Conservation (phyloP, 352 stramenopile species). For the Globisporangium nodosum region DNA sequence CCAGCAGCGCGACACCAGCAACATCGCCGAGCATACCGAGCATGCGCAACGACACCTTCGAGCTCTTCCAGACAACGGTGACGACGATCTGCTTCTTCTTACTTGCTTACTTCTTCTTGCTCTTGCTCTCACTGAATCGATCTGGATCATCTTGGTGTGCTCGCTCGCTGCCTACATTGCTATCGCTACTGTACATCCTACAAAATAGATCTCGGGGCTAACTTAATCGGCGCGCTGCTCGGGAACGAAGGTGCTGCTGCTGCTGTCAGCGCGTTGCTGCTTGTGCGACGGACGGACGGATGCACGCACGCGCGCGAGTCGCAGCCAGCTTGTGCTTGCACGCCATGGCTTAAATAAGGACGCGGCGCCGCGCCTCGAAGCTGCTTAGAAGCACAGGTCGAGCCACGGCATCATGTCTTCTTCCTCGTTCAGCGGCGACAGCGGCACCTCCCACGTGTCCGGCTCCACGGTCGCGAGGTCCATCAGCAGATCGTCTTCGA, state of each 20-base stretch:
- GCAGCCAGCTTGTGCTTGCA: background rate
- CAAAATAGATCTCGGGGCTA: slow-evolving; percentile 6
- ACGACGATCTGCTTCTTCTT: background rate
- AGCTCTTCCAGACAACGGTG: no score
- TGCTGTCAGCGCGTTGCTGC: background rate
- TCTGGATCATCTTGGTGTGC: background rate
- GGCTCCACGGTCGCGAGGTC: slow-evolving; percentile 71
- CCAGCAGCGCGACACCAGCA: no score
- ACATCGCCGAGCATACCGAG: no score
- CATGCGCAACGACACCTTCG: no score
- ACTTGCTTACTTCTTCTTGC: slow-evolving; percentile 7
- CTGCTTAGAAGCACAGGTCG: slow-evolving; percentile 72
- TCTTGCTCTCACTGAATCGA: slow-evolving; percentile 1
- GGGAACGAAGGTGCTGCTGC: background rate
- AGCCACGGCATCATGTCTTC: slow-evolving; percentile 84
- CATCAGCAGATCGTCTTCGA: slow-evolving; percentile 67
- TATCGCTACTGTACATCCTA: slow-evolving; percentile 17
- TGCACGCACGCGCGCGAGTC: background rate
- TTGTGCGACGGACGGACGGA: background rate
- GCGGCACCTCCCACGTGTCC: slow-evolving; percentile 69
- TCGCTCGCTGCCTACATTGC: slow-evolving; percentile 7
- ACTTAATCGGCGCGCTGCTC: slow-evolving; percentile 3
- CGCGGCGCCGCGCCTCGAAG: slow-evolving; percentile 7
- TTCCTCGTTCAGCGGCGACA: slow-evolving; percentile 78
- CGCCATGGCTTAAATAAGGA: slow-evolving; percentile 38